Evolutionary conservation across 495 filamentous ascomycete species (phyloP).

Genomic region (Xylaria flabelliformis): DNA sequence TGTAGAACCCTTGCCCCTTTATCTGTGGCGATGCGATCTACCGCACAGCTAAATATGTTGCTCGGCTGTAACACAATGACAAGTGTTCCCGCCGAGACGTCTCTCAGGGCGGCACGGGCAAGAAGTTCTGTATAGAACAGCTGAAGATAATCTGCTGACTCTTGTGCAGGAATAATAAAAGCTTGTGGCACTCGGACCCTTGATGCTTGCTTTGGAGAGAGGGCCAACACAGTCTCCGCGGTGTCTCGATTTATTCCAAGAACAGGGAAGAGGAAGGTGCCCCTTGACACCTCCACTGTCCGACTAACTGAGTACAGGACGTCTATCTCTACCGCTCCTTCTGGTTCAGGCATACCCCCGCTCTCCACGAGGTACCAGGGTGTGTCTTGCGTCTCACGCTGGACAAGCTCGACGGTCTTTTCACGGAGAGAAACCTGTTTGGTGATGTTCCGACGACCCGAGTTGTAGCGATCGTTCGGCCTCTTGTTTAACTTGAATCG

Average conservation of each 20-base stretch:
- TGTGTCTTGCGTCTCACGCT: not conserved
- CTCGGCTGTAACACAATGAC: not conserved
- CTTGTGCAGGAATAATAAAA: not conserved
- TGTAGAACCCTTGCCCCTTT: conserved; percentile 11
- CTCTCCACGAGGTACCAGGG: not conserved
- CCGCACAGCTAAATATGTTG: not conserved
- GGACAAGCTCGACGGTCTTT: conserved; percentile 26
- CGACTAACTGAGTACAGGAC: not conserved
- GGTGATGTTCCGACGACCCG: conserved; percentile 18
- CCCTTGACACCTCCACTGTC: not conserved
- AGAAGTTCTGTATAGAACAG: not conserved
- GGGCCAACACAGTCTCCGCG: not conserved
- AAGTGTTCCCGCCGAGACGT: not conserved
- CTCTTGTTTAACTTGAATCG: conserved; percentile 35
- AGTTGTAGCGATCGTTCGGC: conserved; percentile 51
- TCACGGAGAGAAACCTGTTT: not conserved
- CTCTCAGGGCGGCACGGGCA: not conserved
- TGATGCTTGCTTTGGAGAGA: not conserved
- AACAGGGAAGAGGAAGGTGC: not conserved
- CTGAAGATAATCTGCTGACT: not conserved
- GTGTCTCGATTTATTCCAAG: not conserved
- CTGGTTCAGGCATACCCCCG: not conserved
- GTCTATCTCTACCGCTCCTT: not conserved
- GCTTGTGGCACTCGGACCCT: not conserved
- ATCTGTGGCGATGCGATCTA: not conserved